phyloP scores from a whole-genome alignment of 2,329 filamentous ascomycete species.

The Cladophialophora chaetospira region DNA sequence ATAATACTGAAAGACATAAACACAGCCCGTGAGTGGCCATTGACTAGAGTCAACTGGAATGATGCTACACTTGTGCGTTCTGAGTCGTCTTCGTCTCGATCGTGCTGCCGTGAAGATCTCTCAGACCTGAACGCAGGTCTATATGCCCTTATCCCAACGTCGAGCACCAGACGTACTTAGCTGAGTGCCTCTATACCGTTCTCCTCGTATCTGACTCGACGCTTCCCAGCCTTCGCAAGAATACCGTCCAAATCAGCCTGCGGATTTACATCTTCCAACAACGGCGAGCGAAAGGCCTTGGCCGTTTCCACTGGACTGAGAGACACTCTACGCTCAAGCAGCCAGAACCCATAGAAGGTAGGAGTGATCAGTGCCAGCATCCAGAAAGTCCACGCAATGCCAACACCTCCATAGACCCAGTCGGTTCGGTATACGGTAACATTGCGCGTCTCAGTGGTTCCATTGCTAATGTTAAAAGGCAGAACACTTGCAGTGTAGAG shows the following conservation, averaged over 20 bases:
- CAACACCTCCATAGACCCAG: background rate
- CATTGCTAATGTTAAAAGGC: background rate
- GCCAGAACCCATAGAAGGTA: conserved; percentile 26
- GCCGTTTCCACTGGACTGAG: conserved; percentile 26
- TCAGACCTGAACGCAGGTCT: too few relatives aligned
- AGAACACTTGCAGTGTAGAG: background rate
- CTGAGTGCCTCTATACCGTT: background rate
- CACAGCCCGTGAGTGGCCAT: too few relatives aligned
- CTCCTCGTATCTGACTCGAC: background rate
- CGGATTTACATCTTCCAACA: conserved; percentile 3
- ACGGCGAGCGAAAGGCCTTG: conserved; percentile 26
- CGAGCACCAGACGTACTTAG: background rate
- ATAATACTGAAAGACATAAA: too few relatives aligned
- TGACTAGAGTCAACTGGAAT: too few relatives aligned
- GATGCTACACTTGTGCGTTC: too few relatives aligned
- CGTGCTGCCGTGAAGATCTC: too few relatives aligned
- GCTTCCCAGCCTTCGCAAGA: background rate
- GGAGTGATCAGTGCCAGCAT: conserved; percentile 4
- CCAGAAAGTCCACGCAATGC: conserved; percentile 1
- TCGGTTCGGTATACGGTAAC: background rate
- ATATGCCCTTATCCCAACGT: background rate
- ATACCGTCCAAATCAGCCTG: background rate
- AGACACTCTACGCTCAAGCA: conserved; percentile 16
- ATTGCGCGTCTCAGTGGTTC: background rate
- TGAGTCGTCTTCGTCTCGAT: too few relatives aligned